phyloP scores from a whole-genome alignment of 768 basidiomycete genomes.

The Chalciporus pseudorubinellus region DNA sequence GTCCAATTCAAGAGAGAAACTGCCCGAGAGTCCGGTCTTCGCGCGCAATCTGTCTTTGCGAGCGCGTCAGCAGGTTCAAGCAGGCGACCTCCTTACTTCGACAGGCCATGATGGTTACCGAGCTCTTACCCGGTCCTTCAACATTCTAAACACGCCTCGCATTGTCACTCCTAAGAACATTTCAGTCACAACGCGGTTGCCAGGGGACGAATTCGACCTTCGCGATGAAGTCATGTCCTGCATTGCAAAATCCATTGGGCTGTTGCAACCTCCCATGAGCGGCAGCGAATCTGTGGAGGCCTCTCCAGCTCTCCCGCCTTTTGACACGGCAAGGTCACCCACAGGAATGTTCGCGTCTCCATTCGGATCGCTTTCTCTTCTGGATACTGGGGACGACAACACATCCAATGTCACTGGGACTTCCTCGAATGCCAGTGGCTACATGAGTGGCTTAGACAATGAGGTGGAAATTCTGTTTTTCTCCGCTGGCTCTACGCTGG shows the following conservation, averaged over 20 bases:
- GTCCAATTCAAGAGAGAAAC: constrained; percentile 21
- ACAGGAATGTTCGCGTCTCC: constrained; percentile 54
- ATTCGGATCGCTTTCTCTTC: constrained; percentile 69
- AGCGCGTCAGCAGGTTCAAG: constrained; percentile 59
- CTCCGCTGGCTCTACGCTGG: constrained; percentile 79
- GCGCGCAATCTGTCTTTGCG: constrained; percentile 26
- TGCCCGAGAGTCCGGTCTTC: constrained; percentile 25
- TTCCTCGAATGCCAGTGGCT: constrained; percentile 49
- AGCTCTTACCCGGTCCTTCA: constrained; percentile 46
- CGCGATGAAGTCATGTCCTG: constrained; percentile 96
- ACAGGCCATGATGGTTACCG: constrained; percentile 49
- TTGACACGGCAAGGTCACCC: constrained; percentile 36
- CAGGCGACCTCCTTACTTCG: constrained; percentile 72
- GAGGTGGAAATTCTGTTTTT: constrained; percentile 96
- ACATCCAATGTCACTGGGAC: constrained; percentile 61
- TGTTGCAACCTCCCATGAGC: constrained; percentile 82
- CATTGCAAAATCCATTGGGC: constrained; percentile 95
- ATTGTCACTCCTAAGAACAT: constrained; percentile 30
- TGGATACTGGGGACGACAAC: constrained; percentile 70
- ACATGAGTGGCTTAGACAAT: constrained; percentile 86
- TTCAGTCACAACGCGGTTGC: constrained; percentile 23
- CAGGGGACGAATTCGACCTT: constrained; percentile 84
- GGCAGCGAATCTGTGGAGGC: constrained; percentile 62
- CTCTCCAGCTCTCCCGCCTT: constrained; percentile 60
- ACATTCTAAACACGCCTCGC: constrained; percentile 50